Evolutionary conservation across 73 alveolate species (phyloP), one percentile per base, ranked within the genome.

Genomic region (Diophrys sp.): DNA sequence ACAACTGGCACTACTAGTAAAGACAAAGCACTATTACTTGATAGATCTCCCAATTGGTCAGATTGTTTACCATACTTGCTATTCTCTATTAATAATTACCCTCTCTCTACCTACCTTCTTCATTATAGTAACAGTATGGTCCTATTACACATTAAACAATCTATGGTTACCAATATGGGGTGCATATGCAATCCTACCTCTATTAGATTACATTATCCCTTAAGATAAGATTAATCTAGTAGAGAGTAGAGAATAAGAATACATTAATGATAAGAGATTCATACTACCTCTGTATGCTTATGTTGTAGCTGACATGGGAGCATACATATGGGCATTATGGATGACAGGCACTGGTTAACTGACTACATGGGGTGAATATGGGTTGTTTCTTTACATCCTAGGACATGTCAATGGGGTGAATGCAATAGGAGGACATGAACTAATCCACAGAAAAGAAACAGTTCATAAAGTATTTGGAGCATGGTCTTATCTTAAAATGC

Each of bases 391-490:
- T 28, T 78, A 32, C 33, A 26, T 33, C n/a, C 11, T 24, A 1
- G 77, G 73, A 2, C 78, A 78, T 68, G 11, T 24, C 29, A 71
- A 57, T 1, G 70, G 78, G 31, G 69, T 67, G 25, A 71, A 33
- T 5, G 66, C 73, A 1, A 73, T 67, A 26, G 77, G 32, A 30
- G 95, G 93, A 30, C 98, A 93, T 78, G 98, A 93, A 72, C 89
- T 93, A 23, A 27, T 88, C 44, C 98, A 93, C 74, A 88, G 90
- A 34, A 78, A 86, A 54, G 88, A 78, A 11, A 23, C 31, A 54
- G 74, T 91, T 11, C 95, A 92, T 66, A 91, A 88, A 76, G 62
- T 91, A n/a, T 31, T 80, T 24, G 98, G 98, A 23, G 85, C 94
- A 18, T 75, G 75, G 29, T 80, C 74, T 0, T 81, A 88, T 75